phyloP scores from a whole-genome alignment of 345 rosid genomes.

The Dipteronia dyeriana region DNA sequence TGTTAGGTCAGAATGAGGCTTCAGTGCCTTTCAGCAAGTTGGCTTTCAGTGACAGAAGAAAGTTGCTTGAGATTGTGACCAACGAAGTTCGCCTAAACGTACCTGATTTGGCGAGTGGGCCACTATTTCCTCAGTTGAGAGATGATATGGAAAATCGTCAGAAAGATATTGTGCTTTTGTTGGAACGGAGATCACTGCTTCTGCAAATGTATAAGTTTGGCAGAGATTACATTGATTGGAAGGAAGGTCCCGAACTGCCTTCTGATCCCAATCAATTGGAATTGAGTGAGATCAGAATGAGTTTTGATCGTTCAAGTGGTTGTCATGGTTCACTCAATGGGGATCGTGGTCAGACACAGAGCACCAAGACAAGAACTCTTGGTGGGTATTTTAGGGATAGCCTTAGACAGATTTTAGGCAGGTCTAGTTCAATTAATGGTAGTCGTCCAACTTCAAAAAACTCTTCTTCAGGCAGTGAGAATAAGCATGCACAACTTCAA shows the following conservation, averaged over 20 bases:
- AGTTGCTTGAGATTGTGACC: constrained; percentile 64
- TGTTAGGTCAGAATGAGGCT: constrained; percentile 33
- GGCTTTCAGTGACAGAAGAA: constrained; percentile 68
- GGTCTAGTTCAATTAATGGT: constrained; percentile 44
- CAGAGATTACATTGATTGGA: constrained; percentile 43
- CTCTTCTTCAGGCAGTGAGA: constrained; percentile 57
- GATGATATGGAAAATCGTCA: constrained; percentile 45
- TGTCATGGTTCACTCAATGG: constrained; percentile 26
- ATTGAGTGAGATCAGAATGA: constrained; percentile 43
- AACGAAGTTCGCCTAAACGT: constrained; percentile 44
- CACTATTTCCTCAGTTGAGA: constrained; percentile 54
- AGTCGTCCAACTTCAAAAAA: constrained; percentile 34
- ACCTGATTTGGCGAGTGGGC: constrained; percentile 43
- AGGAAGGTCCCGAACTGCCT: constrained; percentile 33
- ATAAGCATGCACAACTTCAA: constrained; percentile 50
- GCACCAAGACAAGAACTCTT: constrained; percentile 45
- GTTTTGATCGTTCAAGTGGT: constrained; percentile 37
- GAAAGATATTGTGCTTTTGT: constrained; percentile 42
- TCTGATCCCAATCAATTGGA: constrained; percentile 46
- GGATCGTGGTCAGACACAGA: constrained; percentile 36
- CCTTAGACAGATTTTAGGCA: constrained; percentile 59
- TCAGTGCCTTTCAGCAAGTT: constrained; percentile 58
- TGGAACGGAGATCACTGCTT: constrained; percentile 63
- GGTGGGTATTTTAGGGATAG: constrained; percentile 50
- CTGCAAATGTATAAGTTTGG: constrained; percentile 49